Evolutionary conservation across 2,329 filamentous ascomycete genomes (phyloP).

Genomic region (Keithomyces neogunnii): DNA sequence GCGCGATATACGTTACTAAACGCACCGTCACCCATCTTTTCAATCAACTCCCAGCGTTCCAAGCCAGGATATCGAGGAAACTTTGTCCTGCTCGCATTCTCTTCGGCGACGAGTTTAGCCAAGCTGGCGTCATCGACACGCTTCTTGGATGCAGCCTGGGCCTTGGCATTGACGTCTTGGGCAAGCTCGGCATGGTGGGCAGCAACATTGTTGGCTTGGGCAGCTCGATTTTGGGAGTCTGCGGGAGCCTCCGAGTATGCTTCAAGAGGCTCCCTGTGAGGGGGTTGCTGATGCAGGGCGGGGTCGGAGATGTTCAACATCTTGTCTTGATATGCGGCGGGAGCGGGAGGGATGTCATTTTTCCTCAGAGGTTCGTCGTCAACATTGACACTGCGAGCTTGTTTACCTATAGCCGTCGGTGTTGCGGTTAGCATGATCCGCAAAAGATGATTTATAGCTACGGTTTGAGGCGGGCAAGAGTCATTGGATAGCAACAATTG

Average conservation of each 20-base stretch:
- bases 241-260: constrained; percentile 55
- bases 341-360: constrained; percentile 40
- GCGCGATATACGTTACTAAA: constrained; percentile 98
- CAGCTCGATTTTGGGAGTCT: constrained; percentile 57
- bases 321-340: constrained; percentile 48
- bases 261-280: constrained; percentile 40
- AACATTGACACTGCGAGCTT: constrained; percentile 60
- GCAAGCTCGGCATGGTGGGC: constrained; percentile 54
- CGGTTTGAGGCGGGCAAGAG: not conserved
- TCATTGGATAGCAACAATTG: not conserved
- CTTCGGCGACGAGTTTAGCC: constrained; percentile 81
- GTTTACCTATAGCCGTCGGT: constrained; percentile 57
- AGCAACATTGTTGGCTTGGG: constrained; percentile 57
- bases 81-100: constrained; percentile 77
- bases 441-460: not conserved
- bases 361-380: constrained; percentile 44
- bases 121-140: constrained; percentile 58
- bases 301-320: constrained; percentile 44
- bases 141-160: constrained; percentile 16
- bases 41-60: constrained; percentile 67
- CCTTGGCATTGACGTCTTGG: constrained; percentile 37
- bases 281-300: constrained; percentile 23
- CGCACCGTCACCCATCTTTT: constrained; percentile 98
- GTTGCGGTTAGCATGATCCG: not conserved
- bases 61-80: constrained; percentile 55